phyloP scores from a whole-genome alignment of 495 filamentous ascomycete genomes.

The Sordaria brevicollis region DNA sequence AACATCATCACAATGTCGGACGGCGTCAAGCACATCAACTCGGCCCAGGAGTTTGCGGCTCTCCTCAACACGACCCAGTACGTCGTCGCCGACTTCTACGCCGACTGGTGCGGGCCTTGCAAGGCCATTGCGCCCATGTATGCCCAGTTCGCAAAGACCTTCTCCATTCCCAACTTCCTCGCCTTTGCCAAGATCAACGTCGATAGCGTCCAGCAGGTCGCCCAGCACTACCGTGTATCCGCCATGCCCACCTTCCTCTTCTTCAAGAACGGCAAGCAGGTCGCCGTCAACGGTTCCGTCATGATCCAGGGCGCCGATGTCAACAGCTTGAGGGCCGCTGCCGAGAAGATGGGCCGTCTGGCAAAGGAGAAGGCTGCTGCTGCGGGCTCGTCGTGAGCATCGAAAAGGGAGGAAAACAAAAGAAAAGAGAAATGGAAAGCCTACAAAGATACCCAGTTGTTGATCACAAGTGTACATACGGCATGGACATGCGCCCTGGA shows the following conservation, averaged over 20 bases:
- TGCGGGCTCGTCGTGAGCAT: background rate
- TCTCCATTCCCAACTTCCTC: slow-evolving; percentile 36
- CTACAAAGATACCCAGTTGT: background rate
- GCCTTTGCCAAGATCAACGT: slow-evolving; percentile 54
- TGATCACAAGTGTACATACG: background rate
- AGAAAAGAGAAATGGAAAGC: background rate
- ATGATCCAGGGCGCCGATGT: slow-evolving; percentile 21
- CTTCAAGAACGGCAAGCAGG: slow-evolving; percentile 65
- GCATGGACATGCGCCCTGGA: background rate
- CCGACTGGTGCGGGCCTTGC: slow-evolving; percentile 62
- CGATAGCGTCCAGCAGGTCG: slow-evolving; percentile 40
- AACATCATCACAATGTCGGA: slow-evolving; percentile 11
- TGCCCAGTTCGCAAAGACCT: slow-evolving; percentile 37
- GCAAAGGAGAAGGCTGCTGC: slow-evolving; percentile 21
- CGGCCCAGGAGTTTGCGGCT: slow-evolving; percentile 25
- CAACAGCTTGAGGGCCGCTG: slow-evolving; percentile 9
- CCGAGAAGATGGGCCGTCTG: slow-evolving; percentile 18
- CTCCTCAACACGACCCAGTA: slow-evolving; percentile 32
- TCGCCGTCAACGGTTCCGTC: slow-evolving; percentile 51
- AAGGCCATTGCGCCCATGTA: slow-evolving; percentile 53
- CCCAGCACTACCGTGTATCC: slow-evolving; percentile 35
- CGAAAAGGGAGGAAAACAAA: background rate
- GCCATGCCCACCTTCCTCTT: slow-evolving; percentile 85
- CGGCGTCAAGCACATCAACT: slow-evolving; percentile 23
- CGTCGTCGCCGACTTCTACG: slow-evolving; percentile 45